Percentiles rank a stretch among this genome's conserved stretches.
Evolutionary conservation across 164 flowering plant species (phyloP).

Genomic region (Vitis rotundifolia): DNA sequence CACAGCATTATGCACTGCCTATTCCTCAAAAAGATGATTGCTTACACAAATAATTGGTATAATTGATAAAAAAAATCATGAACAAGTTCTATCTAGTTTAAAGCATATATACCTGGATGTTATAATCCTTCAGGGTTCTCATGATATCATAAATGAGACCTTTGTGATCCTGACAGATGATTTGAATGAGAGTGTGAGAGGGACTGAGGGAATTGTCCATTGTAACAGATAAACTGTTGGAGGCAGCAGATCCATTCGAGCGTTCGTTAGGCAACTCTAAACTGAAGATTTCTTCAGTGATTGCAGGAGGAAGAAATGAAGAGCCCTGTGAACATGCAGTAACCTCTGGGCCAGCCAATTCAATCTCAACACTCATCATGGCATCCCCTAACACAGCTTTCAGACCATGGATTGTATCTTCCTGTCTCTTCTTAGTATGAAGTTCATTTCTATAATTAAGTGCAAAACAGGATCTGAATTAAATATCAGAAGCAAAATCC

Average conservation of each 20-base stretch:
- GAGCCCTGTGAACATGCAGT: conserved; percentile 51
- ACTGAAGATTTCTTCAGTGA: conserved; percentile 48
- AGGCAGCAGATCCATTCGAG: conserved; percentile 21
- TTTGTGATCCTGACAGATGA: conserved; percentile 70
- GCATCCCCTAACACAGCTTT: conserved; percentile 51
- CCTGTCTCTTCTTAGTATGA: conserved; percentile 62
- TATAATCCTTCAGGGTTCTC: conserved; percentile 79
- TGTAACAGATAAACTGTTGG: conserved; percentile 37
- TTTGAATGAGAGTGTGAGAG: conserved; percentile 73
- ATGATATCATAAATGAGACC: conserved; percentile 82
- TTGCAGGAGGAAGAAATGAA: conserved; percentile 45
- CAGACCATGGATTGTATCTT: conserved; percentile 45
- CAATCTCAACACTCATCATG: conserved; percentile 63
- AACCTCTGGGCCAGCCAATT: conserved; percentile 46
- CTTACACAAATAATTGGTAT: no score
- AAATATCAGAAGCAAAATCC: neutral
- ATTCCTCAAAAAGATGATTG: no score
- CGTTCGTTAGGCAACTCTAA: conserved; percentile 34
- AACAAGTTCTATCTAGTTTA: no score
- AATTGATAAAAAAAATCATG: no score
- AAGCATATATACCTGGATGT: conserved; percentile 55
- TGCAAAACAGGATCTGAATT: neutral
- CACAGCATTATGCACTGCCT: neutral
- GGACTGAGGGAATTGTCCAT: conserved; percentile 78
- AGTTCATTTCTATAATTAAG: conserved; percentile 54